A percentile compares a stretch with the other conserved stretches of the same genome.
These are phyloP conservation scores for Ramaria sp. DNA, from an alignment of 768 basidiomycete species.

Conservation along the genomic window DNA sequence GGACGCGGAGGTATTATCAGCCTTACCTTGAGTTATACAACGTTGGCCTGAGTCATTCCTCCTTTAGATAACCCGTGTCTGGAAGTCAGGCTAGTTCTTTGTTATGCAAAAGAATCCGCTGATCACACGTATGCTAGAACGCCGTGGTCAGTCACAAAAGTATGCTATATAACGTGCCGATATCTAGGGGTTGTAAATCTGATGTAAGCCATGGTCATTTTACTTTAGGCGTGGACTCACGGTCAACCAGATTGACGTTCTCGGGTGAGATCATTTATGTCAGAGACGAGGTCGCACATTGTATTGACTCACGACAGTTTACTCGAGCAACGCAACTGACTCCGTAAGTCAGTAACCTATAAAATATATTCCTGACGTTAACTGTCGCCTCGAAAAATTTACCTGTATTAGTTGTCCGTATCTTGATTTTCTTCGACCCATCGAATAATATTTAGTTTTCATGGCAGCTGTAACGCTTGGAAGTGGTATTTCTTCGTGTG, in stretches of 20 bases:
- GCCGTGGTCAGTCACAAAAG: background rate
- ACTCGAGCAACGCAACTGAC: background rate
- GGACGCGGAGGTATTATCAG: background rate
- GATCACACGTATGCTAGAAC: background rate
- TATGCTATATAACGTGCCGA: background rate
- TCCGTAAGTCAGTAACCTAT: background rate
- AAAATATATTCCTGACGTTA: background rate
- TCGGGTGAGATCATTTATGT: background rate
- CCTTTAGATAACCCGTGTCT: background rate
- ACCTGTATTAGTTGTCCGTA: background rate
- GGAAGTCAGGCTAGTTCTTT: background rate
- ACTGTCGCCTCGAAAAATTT: background rate
- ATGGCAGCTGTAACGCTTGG: background rate
- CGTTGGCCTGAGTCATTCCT: background rate
- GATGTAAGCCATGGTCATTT: background rate
- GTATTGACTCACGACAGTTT: too few relatives aligned
- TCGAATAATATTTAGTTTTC: background rate
- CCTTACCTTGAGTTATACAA: background rate
- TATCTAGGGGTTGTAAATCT: background rate
- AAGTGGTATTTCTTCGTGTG: background rate
- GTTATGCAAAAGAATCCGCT: background rate
- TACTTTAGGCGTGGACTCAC: background rate
- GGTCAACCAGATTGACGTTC: background rate
- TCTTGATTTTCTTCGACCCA: background rate
- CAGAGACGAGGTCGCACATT: too few relatives aligned